Percentiles rank a stretch among this genome's conserved stretches.
phyloP scores from a whole-genome alignment of 2,329 filamentous ascomycete species.

The Penicillium sp. region DNA sequence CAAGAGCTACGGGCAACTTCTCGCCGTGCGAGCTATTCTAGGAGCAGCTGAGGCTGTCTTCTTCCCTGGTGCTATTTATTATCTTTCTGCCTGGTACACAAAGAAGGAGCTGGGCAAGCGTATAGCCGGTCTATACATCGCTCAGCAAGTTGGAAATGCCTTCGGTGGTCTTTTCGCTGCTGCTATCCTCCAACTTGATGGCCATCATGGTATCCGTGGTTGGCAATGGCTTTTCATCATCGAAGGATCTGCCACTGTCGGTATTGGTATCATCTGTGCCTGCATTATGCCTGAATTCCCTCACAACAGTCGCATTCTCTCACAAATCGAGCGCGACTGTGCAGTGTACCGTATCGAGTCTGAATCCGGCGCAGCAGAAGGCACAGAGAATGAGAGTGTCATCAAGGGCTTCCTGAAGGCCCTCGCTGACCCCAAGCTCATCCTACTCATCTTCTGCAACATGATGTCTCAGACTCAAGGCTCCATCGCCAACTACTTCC shows the following conservation, averaged over 20 bases:
- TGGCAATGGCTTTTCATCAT: slow-evolving; percentile 36
- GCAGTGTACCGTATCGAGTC: slow-evolving; percentile 32
- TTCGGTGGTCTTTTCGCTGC: slow-evolving; percentile 32
- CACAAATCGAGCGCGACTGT: slow-evolving; percentile 20
- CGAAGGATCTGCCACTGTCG: slow-evolving; percentile 29
- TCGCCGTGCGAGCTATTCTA: slow-evolving; percentile 60
- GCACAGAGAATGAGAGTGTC: slow-evolving; percentile 34
- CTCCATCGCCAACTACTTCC: slow-evolving; percentile 31
- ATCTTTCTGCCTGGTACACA: slow-evolving; percentile 46
- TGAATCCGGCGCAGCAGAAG: slow-evolving; percentile 44
- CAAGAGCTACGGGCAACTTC: slow-evolving; percentile 56
- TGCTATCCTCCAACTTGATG: slow-evolving; percentile 27
- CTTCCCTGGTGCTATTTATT: slow-evolving; percentile 51
- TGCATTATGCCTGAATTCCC: slow-evolving; percentile 45
- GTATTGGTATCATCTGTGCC: slow-evolving; percentile 33
- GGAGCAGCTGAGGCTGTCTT: slow-evolving; percentile 66
- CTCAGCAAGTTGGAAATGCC: slow-evolving; percentile 29
- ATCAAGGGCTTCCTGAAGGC: slow-evolving; percentile 29
- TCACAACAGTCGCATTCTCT: slow-evolving; percentile 40
- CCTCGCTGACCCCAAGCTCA: slow-evolving; percentile 40
- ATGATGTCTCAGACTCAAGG: slow-evolving; percentile 44
- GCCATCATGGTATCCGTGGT: slow-evolving; percentile 20
- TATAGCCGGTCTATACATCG: slow-evolving; percentile 34
- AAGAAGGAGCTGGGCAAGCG: slow-evolving; percentile 33
- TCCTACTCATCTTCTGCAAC: slow-evolving; percentile 42